phyloP scores from a whole-genome alignment of 768 basidiomycete genomes.

The Dictyophora rubrovolvata region DNA sequence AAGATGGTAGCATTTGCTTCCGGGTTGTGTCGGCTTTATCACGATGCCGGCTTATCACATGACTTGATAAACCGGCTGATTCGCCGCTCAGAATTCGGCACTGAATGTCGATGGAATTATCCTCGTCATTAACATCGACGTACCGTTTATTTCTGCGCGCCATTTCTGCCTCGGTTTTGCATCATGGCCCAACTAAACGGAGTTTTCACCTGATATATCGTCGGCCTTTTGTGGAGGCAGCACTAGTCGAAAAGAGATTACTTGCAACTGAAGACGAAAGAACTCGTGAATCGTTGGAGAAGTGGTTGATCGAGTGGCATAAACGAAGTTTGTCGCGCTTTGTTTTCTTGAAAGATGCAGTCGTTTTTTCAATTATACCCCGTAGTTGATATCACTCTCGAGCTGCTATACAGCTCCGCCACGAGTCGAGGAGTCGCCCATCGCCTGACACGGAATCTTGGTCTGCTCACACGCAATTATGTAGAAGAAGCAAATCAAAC shows the following conservation, averaged over 20 bases:
- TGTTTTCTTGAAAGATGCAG: not conserved
- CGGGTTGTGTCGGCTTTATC: no score
- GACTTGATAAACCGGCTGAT: no score
- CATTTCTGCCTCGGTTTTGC: not conserved
- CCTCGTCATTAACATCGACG: not conserved
- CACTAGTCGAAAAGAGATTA: not conserved
- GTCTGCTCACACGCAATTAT: constrained; percentile 27
- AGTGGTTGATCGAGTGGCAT: not conserved
- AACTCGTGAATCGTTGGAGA: not conserved
- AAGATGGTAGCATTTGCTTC: no score
- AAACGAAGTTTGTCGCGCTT: not conserved
- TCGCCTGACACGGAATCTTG: constrained; percentile 45
- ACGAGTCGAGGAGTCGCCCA: constrained; percentile 54
- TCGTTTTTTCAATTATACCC: not conserved
- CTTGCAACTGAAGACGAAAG: not conserved
- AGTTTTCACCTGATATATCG: not conserved
- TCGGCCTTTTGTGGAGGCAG: not conserved
- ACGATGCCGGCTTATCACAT: no score
- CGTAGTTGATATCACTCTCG: constrained; percentile 60
- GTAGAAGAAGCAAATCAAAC: constrained; percentile 14
- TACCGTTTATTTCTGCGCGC: not conserved
- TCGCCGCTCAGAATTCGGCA: no score
- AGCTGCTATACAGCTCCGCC: constrained; percentile 51
- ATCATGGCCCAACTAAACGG: not conserved
- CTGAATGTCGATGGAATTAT: no score